Evolutionary conservation across 495 filamentous ascomycete species (phyloP), one percentile per base, ranked within the genome.

Genomic region (Xylaria nigripes): DNA sequence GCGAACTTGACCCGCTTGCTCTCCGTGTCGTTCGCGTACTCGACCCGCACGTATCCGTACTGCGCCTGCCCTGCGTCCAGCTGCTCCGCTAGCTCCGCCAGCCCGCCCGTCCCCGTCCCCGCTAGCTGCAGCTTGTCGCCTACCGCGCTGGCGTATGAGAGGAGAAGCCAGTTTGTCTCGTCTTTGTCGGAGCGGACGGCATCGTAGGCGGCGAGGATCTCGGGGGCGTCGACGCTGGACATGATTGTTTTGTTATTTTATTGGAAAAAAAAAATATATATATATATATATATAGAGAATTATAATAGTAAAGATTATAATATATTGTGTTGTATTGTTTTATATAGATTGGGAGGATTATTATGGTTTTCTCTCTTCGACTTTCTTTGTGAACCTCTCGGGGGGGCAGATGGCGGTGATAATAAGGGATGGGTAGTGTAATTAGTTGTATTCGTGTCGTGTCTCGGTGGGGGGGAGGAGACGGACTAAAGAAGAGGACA

Each of bases 21-120:
- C 68, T 82, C 79, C 47, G 73, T 74, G 61, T 82, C 79, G 68
- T 81, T 81, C 46, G 76, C 77, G 60, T 81, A 78, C 63, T 81
- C 77, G 61, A 82, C 64, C 8, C 79, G 72, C 50, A 71, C 74
- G 63, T 81, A 82, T n/a, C 68, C 79, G 66, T 80, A 82, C 51
- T 76, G 72, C 27, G 78, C 79, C 57, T 80, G 71, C 6, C 45
- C 52, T 50, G 73, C 69, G 57, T 76, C 73, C 6, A 82, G 70
- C 52, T 68, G 59, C 7, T 41, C 48, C 13, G 62, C 55, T 16
- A 82, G 69, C 68, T 82, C 79, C 9, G 56, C 54, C 8, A 82
- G 65, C 0, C 76, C 78, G 47, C 79, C 78, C 9, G 50, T 66
- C 19, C 79, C 79, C 9, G 76, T 80, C 38, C 60, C 63, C 45